Evolutionary conservation across 208 protist genomes (phyloP).

Genomic region (Herpetomonas tarakana): DNA sequence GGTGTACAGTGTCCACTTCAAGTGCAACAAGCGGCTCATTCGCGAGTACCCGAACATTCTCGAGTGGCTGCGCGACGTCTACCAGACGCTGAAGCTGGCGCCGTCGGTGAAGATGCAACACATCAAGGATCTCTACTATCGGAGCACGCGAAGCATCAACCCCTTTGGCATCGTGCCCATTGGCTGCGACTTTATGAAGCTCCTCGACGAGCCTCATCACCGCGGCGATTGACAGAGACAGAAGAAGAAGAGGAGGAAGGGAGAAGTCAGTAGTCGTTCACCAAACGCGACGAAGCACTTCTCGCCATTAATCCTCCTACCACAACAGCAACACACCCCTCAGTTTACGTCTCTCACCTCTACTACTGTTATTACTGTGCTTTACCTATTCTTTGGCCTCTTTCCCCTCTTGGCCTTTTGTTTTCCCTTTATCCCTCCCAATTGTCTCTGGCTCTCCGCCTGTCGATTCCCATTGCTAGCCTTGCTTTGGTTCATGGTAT

Average conservation of each 20-base stretch:
- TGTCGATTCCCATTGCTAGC: too few relatives aligned
- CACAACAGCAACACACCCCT: too few relatives aligned
- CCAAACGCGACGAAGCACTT: too few relatives aligned
- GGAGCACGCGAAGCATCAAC: conserved; percentile 71
- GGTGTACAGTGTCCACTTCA: conserved; percentile 88
- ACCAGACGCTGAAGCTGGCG: conserved; percentile 50
- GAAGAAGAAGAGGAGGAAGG: not conserved
- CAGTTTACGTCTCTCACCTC: too few relatives aligned
- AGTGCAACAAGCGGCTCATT: conserved; percentile 74
- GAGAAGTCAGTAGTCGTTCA: not conserved
- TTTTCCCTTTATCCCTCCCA: too few relatives aligned
- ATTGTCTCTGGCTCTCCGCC: too few relatives aligned
- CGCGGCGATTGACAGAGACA: not conserved
- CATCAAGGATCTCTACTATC: conserved; percentile 85
- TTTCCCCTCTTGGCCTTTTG: too few relatives aligned
- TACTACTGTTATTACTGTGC: too few relatives aligned
- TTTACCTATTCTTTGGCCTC: too few relatives aligned
- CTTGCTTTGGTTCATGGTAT: too few relatives aligned
- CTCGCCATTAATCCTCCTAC: too few relatives aligned
- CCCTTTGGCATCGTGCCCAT: conserved; percentile 69
- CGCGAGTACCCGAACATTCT: conserved; percentile 76
- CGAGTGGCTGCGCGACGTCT: conserved; percentile 76
- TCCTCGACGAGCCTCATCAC: conserved; percentile 23
- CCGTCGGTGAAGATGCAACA: conserved; percentile 76
- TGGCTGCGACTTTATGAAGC: conserved; percentile 27